Evolutionary conservation across 228 moss, liverwort and hornwort species (phyloP), one percentile per base, ranked within the genome.

Genomic region (Sphagnum fallax): DNA sequence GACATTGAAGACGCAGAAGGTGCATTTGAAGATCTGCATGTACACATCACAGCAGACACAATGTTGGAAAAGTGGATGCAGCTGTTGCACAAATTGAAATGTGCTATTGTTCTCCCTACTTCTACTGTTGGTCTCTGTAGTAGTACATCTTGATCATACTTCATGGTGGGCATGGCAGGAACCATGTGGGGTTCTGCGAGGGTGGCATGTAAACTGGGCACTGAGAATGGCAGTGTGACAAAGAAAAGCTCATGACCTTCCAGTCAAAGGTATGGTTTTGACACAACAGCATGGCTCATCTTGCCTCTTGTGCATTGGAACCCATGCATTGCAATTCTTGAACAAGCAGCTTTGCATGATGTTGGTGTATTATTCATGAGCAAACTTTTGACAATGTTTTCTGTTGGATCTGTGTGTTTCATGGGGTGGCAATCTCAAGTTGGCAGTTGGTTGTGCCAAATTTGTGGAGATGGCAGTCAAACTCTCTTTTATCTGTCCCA

Each of bases 391-490:
- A 32, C 32, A 32, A 32, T 3, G 32, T 32, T 32, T 32, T 32
- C 32, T 32, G 32, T 32, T 32, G 32, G 32, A 32, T 32, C 2
- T 32, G 32, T 3, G 32, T 32, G 32, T 32, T 32, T 32, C 32
- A 32, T 32, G 32, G 32, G 32, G 4, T 8, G 47, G 16, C 4
- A 50, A 15, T 4, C 9, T 47, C 14, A 4, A 8, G 47, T 13
- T 49, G 48, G 65, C 49, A 48, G 65, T 65, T 47, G 65, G 10
- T 65, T 8, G 2, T 32, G 32, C 78, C 64, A 84, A 12, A 76
- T 86, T 69, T 94, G 94, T 84, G 88, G 94, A 70, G 81, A 89
- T 69, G 91, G 89, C 49, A 81, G 94, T 65, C 94, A 94, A 73
- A 91, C 94, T 5, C 78, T 87, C n/a, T 69, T 76, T 53, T 55